Conservation (phyloP, 2,329 filamentous ascomycete species). For the Scedosporium aurantiacum region DNA sequence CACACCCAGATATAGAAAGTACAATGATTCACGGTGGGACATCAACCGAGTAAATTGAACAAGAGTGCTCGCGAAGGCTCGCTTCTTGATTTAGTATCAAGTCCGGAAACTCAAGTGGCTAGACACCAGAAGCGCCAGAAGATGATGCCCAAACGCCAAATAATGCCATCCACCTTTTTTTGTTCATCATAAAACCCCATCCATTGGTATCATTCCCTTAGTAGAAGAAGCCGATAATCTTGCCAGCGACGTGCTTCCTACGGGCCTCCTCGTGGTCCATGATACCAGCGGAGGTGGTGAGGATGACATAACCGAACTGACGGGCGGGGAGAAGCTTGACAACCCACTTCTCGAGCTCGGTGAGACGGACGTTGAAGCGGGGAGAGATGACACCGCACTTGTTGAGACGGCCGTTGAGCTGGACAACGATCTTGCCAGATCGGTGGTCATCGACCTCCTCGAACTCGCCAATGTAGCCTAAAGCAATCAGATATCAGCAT, state of each 20-base stretch:
- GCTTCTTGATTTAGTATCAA: constrained; percentile 5
- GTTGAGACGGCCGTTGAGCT: constrained; percentile 98
- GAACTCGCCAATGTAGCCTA: constrained; percentile 98
- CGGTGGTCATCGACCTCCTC: constrained; percentile 99
- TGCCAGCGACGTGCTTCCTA: constrained; percentile 97
- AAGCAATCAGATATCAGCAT: constrained; percentile 35
- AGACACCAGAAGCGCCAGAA: constrained; percentile 4
- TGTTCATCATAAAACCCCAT: constrained; percentile 10
- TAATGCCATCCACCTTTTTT: constrained; percentile 6
- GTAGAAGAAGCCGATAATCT: constrained; percentile 99
- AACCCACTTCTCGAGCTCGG: constrained; percentile 99
- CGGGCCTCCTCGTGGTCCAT: constrained; percentile 99
- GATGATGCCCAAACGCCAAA: constrained; percentile 4
- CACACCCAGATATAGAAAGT: background rate
- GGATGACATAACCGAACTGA: constrained; percentile 99
- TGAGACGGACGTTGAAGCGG: constrained; percentile 97
- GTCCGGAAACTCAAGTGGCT: constrained; percentile 6
- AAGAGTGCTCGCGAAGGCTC: background rate
- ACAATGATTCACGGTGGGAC: background rate
- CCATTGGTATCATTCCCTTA: constrained; percentile 34
- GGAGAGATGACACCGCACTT: constrained; percentile 94
- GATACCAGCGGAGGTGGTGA: constrained; percentile 98
- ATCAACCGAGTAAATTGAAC: constrained; percentile 4
- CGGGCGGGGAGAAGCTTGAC: constrained; percentile 96
- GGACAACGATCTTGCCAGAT: constrained; percentile 98